Base-by-base conservation (phyloP, 2,329 filamentous ascomycete species). In the Rutstroemia sp. region DNA sequence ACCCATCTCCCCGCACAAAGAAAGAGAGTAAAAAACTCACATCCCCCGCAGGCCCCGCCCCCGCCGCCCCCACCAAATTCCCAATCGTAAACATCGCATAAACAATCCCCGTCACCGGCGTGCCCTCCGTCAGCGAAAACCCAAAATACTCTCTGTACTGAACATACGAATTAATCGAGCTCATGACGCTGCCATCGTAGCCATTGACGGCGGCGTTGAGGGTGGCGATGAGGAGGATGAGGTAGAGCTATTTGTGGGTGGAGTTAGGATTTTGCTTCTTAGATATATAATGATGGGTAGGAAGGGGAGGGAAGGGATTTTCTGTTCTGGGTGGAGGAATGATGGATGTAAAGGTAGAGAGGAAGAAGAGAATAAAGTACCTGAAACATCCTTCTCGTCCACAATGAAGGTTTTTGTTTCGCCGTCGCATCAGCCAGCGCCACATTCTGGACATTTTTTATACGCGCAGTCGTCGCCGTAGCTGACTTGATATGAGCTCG, bases 141-240 rank as follows among this genome's bases (percentile, higher is more conserved):
- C 53, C 53, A 38, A 65, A 63, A 34, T 58, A 62, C 23, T 52
- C 30, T 45, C 61, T 52, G 59, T 77, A 78, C 57, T 76, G 73
- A 2, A 63, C 60, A 57, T 75, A 75, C 25, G 70, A 71, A 62
- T 77, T 77, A 64, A 78, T 77, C 4, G 71, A 72, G 40, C 72
- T 73, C 75, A 78, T 78, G 5, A 78, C 64, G 8, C 72, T 74
- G n/a, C 75, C 73, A 63, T 77, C 75, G 59, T 76, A 77, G 27
- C 75, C 75, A 59, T 76, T 76, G 60, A 60, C 61, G 8, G 61
- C 61, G 7, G 61, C 60, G 27, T 63, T 63, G 3, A 63, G 57
- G 19, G 58, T 62, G 4, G 57, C 58, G 2, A 62, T 30, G 4
- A 63, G 36, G 12, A 63, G 57, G 16, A 61, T 59, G 5, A 51